Evolutionary conservation across 192 early-diverging fungal species (phyloP).

Genomic region (Linnemannia elongata): DNA sequence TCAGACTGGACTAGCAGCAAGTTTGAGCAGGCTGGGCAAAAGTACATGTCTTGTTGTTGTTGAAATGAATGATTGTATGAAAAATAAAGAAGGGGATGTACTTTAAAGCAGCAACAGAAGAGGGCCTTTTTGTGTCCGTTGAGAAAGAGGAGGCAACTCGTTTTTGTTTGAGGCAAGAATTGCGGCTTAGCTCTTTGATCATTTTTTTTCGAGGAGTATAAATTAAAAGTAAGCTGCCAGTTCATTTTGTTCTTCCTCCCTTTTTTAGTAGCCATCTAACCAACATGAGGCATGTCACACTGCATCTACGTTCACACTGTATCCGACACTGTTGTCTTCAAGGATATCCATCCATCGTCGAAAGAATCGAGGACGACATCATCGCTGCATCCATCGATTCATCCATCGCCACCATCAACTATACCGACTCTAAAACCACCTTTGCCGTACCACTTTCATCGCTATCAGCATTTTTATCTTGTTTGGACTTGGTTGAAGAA

Average conservation of each 20-base stretch:
- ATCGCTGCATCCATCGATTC: slow-evolving; percentile 25
- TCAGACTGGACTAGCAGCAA: slow-evolving; percentile 80
- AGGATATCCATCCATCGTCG: background rate
- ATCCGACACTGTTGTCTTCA: background rate
- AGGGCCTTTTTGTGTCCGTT: background rate
- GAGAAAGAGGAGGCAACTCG: background rate
- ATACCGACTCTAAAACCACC: background rate
- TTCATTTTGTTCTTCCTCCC: slow-evolving; percentile 37
- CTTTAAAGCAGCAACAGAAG: background rate
- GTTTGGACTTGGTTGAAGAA: background rate
- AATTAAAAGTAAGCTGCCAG: background rate
- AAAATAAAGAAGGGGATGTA: background rate
- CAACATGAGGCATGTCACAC: slow-evolving; percentile 54
- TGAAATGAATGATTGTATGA: background rate
- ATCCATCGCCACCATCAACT: slow-evolving; percentile 17
- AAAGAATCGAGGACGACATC: background rate
- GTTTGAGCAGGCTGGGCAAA: slow-evolving; percentile 92
- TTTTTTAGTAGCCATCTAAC: slow-evolving; percentile 56
- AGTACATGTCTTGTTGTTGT: slow-evolving; percentile 69
- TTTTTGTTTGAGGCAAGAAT: slow-evolving; percentile 1
- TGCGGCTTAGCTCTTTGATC: slow-evolving; percentile 26
- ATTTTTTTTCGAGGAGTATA: slow-evolving; percentile 32
- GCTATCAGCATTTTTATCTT: background rate
- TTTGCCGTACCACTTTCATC: background rate
- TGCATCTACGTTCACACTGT: background rate